These are phyloP conservation scores for Staphylotrichum tortipilum DNA, from an alignment of 495 filamentous ascomycete genomes.

Conservation along the genomic window DNA sequence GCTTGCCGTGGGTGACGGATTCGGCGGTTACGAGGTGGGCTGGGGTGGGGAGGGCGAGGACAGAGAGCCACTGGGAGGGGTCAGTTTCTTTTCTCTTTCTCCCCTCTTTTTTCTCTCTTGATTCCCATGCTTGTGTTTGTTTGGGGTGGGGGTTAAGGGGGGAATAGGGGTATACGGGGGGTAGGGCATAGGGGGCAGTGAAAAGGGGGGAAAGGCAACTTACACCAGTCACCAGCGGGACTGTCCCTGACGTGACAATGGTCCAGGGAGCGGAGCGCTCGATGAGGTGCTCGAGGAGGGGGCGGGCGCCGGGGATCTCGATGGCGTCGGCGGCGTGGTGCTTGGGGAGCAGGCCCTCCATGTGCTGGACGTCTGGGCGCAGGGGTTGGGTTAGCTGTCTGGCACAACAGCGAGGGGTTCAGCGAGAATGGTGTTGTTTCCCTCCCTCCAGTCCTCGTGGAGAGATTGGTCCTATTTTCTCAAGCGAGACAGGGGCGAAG, in stretches of 20 bases:
- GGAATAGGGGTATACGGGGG: background rate
- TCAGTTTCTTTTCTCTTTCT: background rate
- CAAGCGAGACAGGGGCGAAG: too few species aligned
- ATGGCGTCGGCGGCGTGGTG: slow-evolving; percentile 66
- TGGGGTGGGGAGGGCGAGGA: slow-evolving; percentile 65
- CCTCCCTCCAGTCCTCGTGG: too few species aligned
- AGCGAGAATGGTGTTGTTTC: too few species aligned
- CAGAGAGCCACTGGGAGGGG: slow-evolving; percentile 55
- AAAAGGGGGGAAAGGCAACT: background rate
- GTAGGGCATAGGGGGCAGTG: background rate
- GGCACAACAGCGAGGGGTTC: background rate
- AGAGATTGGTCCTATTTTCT: too few species aligned
- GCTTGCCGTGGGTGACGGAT: slow-evolving; percentile 80
- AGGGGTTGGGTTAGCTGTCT: background rate
- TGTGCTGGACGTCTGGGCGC: slow-evolving; percentile 61
- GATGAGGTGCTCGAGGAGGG: slow-evolving; percentile 37
- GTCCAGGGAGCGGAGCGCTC: slow-evolving; percentile 60
- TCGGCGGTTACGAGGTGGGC: slow-evolving; percentile 73
- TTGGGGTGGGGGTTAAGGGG: background rate
- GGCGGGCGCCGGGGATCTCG: slow-evolving; percentile 64
- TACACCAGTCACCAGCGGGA: slow-evolving; percentile 63
- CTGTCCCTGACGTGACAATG: slow-evolving; percentile 85
- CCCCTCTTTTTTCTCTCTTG: too few species aligned
- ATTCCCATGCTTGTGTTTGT: background rate
- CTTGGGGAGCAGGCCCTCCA: slow-evolving; percentile 71